A percentile compares a stretch with the other conserved stretches of the same genome.
These are phyloP conservation scores for Globisporangium cylindrosporum DNA, from an alignment of 352 stramenopile species.

Conservation along the genomic window DNA sequence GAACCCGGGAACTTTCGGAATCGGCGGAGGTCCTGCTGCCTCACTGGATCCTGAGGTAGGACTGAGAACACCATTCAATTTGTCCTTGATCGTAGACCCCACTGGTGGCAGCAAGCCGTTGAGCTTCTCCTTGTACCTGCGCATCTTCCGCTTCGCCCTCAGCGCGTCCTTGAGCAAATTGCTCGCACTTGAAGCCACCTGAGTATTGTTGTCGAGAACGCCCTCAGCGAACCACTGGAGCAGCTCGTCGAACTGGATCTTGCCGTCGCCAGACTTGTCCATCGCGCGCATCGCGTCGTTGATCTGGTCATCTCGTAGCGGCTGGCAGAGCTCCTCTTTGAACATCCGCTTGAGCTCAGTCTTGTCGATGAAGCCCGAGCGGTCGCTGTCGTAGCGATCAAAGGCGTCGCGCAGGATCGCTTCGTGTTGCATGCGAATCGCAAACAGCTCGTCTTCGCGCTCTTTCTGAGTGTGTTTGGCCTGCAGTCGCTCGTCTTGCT, in stretches of 20 bases:
- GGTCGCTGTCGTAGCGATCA: conserved; percentile 38
- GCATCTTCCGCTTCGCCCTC: conserved; percentile 37
- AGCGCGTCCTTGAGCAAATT: conserved; percentile 37
- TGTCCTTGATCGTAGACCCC: conserved; percentile 11
- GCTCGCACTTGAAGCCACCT: conserved; percentile 14
- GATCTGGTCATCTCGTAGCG: conserved; percentile 30
- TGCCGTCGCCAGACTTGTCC: conserved; percentile 42
- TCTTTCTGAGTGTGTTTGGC: conserved; percentile 16
- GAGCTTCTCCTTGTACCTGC: conserved; percentile 41
- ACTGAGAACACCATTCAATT: not conserved
- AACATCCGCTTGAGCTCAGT: conserved; percentile 41
- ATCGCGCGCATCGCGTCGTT: conserved; percentile 32
- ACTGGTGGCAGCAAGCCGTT: conserved; percentile 25
- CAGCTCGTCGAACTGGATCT: conserved; percentile 44
- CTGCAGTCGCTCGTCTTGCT: conserved; percentile 5
- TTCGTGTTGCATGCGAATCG: conserved; percentile 36
- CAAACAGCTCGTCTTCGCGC: conserved; percentile 27
- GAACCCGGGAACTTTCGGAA: conserved; percentile 33
- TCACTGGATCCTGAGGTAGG: not conserved
- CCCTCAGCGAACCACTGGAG: conserved; percentile 39
- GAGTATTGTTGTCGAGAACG: conserved; percentile 19
- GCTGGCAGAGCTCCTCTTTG: conserved; percentile 43
- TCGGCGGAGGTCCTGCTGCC: not conserved
- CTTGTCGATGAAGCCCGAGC: conserved; percentile 36
- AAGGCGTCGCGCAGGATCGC: conserved; percentile 44